Conservation (phyloP, 2,329 filamentous ascomycete genomes). For the Fusarium xylarioides region DNA sequence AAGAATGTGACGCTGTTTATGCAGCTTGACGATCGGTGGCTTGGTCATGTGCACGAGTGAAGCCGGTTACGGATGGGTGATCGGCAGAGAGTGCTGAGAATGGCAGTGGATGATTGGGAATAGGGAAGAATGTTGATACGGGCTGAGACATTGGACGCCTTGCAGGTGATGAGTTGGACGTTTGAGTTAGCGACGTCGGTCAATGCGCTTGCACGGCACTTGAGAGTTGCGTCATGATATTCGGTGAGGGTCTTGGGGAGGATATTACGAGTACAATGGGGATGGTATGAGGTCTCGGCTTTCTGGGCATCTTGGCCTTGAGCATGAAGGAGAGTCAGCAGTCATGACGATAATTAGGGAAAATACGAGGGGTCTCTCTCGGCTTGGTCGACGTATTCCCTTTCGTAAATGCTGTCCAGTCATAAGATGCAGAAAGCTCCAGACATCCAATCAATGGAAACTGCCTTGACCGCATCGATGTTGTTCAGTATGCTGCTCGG, state of each 20-base stretch:
- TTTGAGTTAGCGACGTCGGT: constrained; percentile 10
- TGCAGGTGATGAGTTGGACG: background rate
- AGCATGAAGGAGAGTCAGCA: background rate
- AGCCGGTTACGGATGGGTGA: background rate
- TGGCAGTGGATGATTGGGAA: background rate
- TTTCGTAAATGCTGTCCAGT: background rate
- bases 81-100: background rate
- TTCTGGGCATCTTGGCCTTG: background rate
- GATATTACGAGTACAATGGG: background rate
- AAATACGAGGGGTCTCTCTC: background rate
- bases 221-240: background rate
- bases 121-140: background rate
- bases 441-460: background rate
- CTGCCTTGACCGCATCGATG: background rate
- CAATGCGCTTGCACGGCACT: background rate
- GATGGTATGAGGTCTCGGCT: background rate
- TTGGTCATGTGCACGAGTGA: constrained; percentile 19
- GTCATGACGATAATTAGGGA: background rate
- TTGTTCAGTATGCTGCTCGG: background rate
- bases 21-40: constrained; percentile 31
- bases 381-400: background rate
- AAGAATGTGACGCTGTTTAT: constrained; percentile 17
- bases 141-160: background rate
- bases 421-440: background rate
- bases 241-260: background rate